phyloP scores from a whole-genome alignment of 2,329 filamentous ascomycete species.

The Aspergillus ruber region DNA sequence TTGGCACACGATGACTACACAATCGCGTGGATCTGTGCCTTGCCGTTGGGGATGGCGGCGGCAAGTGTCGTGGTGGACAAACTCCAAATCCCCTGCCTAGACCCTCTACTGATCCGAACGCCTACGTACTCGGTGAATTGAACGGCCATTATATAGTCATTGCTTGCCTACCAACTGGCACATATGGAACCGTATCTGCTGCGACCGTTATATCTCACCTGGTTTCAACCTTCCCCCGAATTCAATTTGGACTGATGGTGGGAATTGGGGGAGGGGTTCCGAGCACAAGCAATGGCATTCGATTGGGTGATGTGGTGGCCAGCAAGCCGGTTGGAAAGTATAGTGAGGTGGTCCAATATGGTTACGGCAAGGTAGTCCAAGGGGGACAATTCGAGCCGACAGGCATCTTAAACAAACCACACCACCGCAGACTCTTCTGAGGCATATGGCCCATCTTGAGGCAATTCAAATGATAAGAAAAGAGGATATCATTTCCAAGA shows the following conservation, averaged over 20 bases:
- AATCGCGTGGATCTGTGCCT: background rate
- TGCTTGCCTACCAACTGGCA: constrained; percentile 4
- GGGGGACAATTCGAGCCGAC: constrained; percentile 8
- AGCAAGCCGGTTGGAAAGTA: constrained; percentile 4
- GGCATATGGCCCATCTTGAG: too few species aligned
- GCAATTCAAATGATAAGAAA: too few species aligned
- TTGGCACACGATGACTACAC: background rate
- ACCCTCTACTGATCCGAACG: constrained; percentile 1
- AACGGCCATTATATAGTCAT: constrained; percentile 9
- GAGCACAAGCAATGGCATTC: constrained; percentile 7
- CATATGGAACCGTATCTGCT: constrained; percentile 4
- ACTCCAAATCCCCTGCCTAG: background rate
- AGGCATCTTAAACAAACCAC: background rate
- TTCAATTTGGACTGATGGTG: constrained; percentile 14
- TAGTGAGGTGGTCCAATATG: constrained; percentile 15
- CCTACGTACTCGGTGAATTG: constrained; percentile 10
- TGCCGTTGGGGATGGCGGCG: background rate
- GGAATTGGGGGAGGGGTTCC: constrained; percentile 17
- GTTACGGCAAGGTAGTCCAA: constrained; percentile 13
- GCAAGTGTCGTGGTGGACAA: background rate
- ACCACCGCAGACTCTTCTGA: background rate
- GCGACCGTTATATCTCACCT: constrained; percentile 6
- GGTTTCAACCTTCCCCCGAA: constrained; percentile 10
- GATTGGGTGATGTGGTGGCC: constrained; percentile 22
- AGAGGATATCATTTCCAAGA: too few species aligned